phyloP scores from a whole-genome alignment of 2,329 filamentous ascomycete species.

The Nemania sp. region DNA sequence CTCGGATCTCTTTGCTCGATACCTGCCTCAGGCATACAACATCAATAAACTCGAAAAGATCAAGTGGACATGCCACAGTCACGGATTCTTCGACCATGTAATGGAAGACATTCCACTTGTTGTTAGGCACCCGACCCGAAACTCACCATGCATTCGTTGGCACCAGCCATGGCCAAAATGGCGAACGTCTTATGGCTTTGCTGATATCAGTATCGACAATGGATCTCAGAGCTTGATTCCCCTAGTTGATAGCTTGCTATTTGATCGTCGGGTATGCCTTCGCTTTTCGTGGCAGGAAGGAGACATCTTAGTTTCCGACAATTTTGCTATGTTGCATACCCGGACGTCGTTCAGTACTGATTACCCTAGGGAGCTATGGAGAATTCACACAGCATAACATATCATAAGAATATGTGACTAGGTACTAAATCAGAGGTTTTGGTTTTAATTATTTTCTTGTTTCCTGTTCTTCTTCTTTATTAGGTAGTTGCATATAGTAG shows the following conservation, averaged over 20 bases:
- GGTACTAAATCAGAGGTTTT: neutral
- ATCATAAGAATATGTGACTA: neutral
- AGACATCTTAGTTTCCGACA: constrained; percentile 32
- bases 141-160: constrained; percentile 33
- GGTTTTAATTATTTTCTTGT: neutral
- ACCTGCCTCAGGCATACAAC: constrained; percentile 32
- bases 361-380: constrained; percentile 7
- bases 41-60: constrained; percentile 35
- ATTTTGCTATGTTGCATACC: constrained; percentile 25
- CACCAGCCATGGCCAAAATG: constrained; percentile 29
- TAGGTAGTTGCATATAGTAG: too few species aligned
- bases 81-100: neutral
- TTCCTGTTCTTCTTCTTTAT: too few species aligned
- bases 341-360: constrained; percentile 15
- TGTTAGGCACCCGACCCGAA: constrained; percentile 30
- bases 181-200: constrained; percentile 9
- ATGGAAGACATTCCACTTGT: constrained; percentile 29
- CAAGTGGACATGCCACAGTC: constrained; percentile 27
- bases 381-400: constrained; percentile 13
- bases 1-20: constrained; percentile 29
- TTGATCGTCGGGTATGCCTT: constrained; percentile 35
- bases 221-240: constrained; percentile 29
- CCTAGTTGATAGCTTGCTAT: constrained; percentile 27
- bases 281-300: constrained; percentile 29
- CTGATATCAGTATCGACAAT: constrained; percentile 31